phyloP scores from a whole-genome alignment of 176 grass and related monocot species.

The Avena atlantica region DNA sequence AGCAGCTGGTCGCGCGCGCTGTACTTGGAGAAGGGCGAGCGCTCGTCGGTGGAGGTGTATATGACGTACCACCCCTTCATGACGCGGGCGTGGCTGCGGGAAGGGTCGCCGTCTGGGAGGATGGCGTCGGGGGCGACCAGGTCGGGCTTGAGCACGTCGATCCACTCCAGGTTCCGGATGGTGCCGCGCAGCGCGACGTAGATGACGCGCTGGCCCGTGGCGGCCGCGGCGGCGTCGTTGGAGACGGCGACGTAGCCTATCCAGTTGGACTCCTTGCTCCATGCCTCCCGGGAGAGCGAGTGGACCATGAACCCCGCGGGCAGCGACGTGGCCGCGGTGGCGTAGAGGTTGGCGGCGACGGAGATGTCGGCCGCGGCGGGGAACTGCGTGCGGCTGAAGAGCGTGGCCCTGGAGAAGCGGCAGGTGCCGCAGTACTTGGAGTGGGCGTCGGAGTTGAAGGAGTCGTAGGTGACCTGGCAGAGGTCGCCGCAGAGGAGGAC shows the following conservation, averaged over 20 bases:
- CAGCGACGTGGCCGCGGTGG: constrained; percentile 49
- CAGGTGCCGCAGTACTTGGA: constrained; percentile 81
- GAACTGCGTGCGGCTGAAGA: constrained; percentile 62
- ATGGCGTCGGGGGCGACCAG: constrained; percentile 61
- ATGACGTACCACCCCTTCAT: constrained; percentile 92
- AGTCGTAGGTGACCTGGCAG: constrained; percentile 89
- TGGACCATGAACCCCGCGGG: constrained; percentile 59
- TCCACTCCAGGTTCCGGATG: constrained; percentile 83
- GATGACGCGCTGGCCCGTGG: constrained; percentile 73
- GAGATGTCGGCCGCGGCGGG: constrained; percentile 56
- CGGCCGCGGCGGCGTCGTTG: constrained; percentile 54
- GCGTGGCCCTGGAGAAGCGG: constrained; percentile 67
- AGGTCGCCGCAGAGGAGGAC: constrained; percentile 87
- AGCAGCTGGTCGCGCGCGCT: constrained; percentile 80
- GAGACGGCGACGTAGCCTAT: constrained; percentile 82
- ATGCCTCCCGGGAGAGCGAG: constrained; percentile 71
- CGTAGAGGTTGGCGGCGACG: constrained; percentile 72
- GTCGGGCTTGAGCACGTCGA: constrained; percentile 66
- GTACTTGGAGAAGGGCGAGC: constrained; percentile 63
- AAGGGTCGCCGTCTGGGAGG: constrained; percentile 50
- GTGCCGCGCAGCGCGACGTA: constrained; percentile 81
- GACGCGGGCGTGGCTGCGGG: constrained; percentile 41
- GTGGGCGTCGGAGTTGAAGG: constrained; percentile 74
- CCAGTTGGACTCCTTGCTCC: constrained; percentile 98
- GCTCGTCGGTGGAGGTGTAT: constrained; percentile 69